Evolutionary conservation across 2,329 filamentous ascomycete species (phyloP), one percentile per base, ranked within the genome.

Genomic region (Ceratocystis harringtonii): DNA sequence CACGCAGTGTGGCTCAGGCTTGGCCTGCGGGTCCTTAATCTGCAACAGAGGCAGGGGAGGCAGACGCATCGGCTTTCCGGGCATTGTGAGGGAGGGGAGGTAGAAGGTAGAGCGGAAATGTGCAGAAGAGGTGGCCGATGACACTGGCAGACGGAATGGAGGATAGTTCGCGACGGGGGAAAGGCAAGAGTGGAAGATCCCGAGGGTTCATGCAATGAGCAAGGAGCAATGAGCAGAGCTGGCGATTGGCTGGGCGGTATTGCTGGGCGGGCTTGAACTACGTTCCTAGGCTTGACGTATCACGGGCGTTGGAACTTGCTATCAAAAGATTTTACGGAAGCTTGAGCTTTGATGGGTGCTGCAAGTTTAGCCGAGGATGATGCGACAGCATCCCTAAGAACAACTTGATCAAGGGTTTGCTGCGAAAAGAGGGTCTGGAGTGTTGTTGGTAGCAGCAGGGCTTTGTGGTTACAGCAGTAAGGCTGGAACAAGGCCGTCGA

Each of bases 1-100:
- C 62, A 83, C 72, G 71, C 82, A 85, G 5, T 81, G 80, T 69
- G 81, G 81, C 68, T 78, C 74, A 63, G 75, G 72, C 69, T 75
- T 70, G 67, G 76, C 76, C 73, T 81, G 81, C 22, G 81, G 78
- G 67, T 80, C 75, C 71, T 78, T 78, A 68, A 84, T 80, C 68
- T 81, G 81, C 64, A 84, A 77, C 44, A 72, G 72, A 71, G 79
- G 78, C 68, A 85, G 74, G 1, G 83, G 83, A 67, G 82, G 81
- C 1, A 87, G 77, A 58, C 81, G 81, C 60, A 83, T 82, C 32
- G 81, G 77, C 69, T 79, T 81, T 68, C 74, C 73, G 70, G 77
- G 72, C 78, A 81, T 82, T 68, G 60, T 72, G 71, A 19, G 15
- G n/a, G 61, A 63, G 12, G 32, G 43, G 22, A 62, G 22, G 12